phyloP scores from a whole-genome alignment of 257 asterid genomes.

The Euphrasia confusa region DNA sequence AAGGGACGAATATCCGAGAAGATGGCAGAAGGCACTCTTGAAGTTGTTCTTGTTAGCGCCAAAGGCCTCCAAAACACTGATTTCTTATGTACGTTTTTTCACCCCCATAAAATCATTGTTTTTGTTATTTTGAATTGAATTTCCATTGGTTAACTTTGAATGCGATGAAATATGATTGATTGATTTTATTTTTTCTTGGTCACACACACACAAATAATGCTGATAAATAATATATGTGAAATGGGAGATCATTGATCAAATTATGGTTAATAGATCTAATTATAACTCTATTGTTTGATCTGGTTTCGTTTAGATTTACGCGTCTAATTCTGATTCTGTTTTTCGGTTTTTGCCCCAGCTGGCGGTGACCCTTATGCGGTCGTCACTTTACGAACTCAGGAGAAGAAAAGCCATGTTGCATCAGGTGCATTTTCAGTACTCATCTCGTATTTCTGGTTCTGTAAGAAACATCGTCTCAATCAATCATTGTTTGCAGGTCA shows the following conservation, averaged over 20 bases:
- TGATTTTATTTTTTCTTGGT: too few relatives aligned
- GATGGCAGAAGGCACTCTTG: constrained; percentile 3
- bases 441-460: too few relatives aligned
- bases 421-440: constrained; percentile 39
- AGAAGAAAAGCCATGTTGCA: constrained; percentile 67
- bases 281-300: too few relatives aligned
- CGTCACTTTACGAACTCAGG: constrained; percentile 64
- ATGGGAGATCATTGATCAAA: not conserved
- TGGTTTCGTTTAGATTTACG: too few relatives aligned
- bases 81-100: not conserved
- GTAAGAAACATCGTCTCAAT: too few relatives aligned
- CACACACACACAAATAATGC: too few relatives aligned
- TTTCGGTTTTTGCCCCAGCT: constrained; percentile 34
- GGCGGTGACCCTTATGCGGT: constrained; percentile 63
- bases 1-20: not conserved
- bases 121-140: too few relatives aligned
- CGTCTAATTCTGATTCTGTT: too few relatives aligned
- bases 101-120: not conserved
- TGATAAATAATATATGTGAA: too few relatives aligned
- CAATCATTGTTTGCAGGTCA: constrained; percentile 30
- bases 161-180: too few relatives aligned
- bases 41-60: constrained; percentile 4
- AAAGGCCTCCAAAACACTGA: constrained; percentile 2
- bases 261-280: not conserved
- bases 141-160: too few relatives aligned